Evolutionary conservation across 139 green algal species (phyloP).

Genomic region (Chlorella vulgaris): DNA sequence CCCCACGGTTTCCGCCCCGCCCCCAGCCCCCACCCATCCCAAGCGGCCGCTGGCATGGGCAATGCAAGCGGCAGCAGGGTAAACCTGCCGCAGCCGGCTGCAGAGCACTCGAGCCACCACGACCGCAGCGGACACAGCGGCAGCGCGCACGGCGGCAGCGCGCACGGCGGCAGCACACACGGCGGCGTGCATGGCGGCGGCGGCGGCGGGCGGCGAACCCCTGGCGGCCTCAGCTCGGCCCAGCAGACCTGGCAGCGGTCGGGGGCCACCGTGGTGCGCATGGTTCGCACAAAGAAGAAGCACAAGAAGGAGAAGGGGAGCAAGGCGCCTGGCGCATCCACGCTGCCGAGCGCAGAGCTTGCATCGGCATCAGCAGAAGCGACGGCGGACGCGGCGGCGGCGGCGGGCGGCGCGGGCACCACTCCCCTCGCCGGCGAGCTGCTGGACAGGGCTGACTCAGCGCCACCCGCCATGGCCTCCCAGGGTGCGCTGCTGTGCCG

Average conservation of each 20-base stretch:
- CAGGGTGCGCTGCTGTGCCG: not conserved
- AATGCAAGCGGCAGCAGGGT: not conserved
- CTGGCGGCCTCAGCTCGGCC: not conserved
- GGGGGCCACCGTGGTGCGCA: constrained; percentile 8
- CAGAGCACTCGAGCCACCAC: constrained; percentile 18
- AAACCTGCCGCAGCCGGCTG: not conserved
- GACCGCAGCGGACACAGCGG: no score
- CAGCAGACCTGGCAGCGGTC: not conserved
- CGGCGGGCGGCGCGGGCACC: not conserved
- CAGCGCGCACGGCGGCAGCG: not conserved
- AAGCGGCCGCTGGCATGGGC: not conserved
- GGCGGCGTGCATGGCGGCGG: not conserved
- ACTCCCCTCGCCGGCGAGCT: no score
- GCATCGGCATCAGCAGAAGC: not conserved
- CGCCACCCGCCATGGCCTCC: not conserved
- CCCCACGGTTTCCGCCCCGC: no score
- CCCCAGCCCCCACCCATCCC: no score
- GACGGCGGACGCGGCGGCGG: not conserved
- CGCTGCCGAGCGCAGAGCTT: no score
- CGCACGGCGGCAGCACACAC: not conserved
- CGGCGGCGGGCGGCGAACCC: not conserved
- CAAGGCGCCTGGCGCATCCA: not conserved
- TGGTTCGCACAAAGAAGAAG: not conserved
- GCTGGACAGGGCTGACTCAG: not conserved
- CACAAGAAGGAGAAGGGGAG: not conserved